Base-by-base conservation (phyloP, 257 asterid genomes). In the Penstemon barbatus region DNA sequence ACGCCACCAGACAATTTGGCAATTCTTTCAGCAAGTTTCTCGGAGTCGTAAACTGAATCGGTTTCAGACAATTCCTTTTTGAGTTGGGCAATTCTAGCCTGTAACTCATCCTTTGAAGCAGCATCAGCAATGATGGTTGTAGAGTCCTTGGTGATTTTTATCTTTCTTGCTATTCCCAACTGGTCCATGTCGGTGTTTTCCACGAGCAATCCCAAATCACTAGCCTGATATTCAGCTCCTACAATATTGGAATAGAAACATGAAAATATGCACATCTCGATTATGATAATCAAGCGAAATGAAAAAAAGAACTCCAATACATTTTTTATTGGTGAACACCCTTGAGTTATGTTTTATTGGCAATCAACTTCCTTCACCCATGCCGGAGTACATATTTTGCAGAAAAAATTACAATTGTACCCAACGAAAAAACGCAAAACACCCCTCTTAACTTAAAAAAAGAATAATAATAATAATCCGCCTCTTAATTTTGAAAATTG, bases 1-100 rank as follows among this genome's bases (percentile, higher is more conserved):
- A 91, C 97, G 19, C 99, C 99, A 13, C 99, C 99, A 12, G 99
- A 94, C 41, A 94, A 72, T 76, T 91, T 94, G 4, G 99, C 99
- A n/a, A n/a, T n/a, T n/a, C n/a, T n/a, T n/a, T n/a, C n/a, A n/a
- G n/a, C 97, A 5, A 94, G 95, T 70, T 94, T 94, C 79, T 84
- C 87, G 0, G 98, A 70, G 77, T 92, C 98, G 2, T 90, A 92
- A 9, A 92, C 83, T 0, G 98, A 92, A 57, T 92, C 98, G 0
- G 97, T 90, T 72, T 90, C 90, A 4, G 69, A 3, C 70, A 92
- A 61, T 77, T 92, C 98, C 82, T 77, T 92, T 65, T 92, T 92
- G 8, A 92, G 84, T 65, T 92, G 98, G 39, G 98, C 94, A 49
- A 92, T 73, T 73, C 97, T 81, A 51, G 97, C 86, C 72, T 92